Evolutionary conservation across 2,329 filamentous ascomycete species (phyloP).

Genomic region (Colletotrichum simmondsii): DNA sequence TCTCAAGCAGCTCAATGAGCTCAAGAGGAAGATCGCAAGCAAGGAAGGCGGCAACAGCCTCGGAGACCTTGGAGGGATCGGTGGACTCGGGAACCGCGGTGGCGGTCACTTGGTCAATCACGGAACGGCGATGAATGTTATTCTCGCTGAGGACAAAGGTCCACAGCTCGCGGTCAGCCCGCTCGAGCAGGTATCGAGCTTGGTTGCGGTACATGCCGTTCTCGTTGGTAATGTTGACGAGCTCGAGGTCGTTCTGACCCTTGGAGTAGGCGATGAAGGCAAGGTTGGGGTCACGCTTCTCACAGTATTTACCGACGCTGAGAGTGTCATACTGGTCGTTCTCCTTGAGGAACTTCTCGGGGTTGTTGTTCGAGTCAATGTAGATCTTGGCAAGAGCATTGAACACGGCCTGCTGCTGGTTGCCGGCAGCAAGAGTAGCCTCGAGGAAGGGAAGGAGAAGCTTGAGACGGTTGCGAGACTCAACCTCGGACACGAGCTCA

Average conservation of each 20-base stretch:
- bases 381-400: slow-evolving; percentile 99
- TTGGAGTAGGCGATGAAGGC: slow-evolving; percentile 96
- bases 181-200: slow-evolving; percentile 91
- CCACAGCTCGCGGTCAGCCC: slow-evolving; percentile 92
- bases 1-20: slow-evolving; percentile 96
- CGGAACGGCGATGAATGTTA: slow-evolving; percentile 92
- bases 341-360: slow-evolving; percentile 96
- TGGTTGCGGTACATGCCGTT: slow-evolving; percentile 99
- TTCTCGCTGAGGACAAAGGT: slow-evolving; percentile 93
- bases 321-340: slow-evolving; percentile 97
- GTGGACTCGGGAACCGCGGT: slow-evolving; percentile 93
- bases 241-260: slow-evolving; percentile 95
- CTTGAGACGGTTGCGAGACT: slow-evolving; percentile 94
- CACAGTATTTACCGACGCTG: slow-evolving; percentile 95
- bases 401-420: slow-evolving; percentile 96
- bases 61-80: slow-evolving; percentile 93
- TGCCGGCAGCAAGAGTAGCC: slow-evolving; percentile 86
- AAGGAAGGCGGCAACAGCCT: slow-evolving; percentile 94
- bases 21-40: slow-evolving; percentile 91
- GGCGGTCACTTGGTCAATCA: slow-evolving; percentile 95
- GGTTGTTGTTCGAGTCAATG: slow-evolving; percentile 98
- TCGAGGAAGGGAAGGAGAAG: slow-evolving; percentile 96
- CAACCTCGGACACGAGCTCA: slow-evolving; percentile 93
- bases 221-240: slow-evolving; percentile 98
- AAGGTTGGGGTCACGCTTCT: slow-evolving; percentile 96